A percentile compares a stretch with the other conserved stretches of the same genome.
Conservation (phyloP, 352 stramenopile species). For the Globisporangium abappressorium region DNA sequence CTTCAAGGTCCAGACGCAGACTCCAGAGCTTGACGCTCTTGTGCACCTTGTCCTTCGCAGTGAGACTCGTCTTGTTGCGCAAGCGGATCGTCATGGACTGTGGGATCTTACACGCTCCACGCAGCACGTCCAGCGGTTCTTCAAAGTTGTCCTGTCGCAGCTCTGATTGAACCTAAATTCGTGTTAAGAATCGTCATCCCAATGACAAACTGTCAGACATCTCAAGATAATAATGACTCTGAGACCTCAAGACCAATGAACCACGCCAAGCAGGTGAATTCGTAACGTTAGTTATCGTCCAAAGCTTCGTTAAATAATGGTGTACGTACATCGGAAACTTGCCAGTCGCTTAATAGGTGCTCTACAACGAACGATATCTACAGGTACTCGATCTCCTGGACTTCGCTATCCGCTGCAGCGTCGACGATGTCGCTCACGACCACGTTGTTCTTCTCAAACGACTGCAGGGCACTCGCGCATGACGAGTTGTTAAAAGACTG, state of each 20-base stretch:
- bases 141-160: constrained; percentile 95
- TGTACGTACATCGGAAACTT: not conserved
- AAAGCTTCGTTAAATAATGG: not conserved
- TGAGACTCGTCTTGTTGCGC: constrained; percentile 52
- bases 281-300: not conserved
- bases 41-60: constrained; percentile 80
- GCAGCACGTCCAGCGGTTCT: constrained; percentile 88
- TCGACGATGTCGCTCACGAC: constrained; percentile 20
- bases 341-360: not conserved
- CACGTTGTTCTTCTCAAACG: constrained; percentile 13
- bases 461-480: not conserved
- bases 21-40: constrained; percentile 94
- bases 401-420: not conserved
- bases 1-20: constrained; percentile 97
- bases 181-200: no score
- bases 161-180: constrained; percentile 36
- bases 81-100: constrained; percentile 40
- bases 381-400: constrained; percentile 11
- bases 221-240: not conserved
- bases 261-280: not conserved
- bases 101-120: constrained; percentile 73
- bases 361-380: not conserved
- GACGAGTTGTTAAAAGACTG: constrained; percentile 8
- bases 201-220: not conserved
- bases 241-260: not conserved